Base-by-base conservation (phyloP, 2,329 filamentous ascomycete species). In the Parastagonospora nodorum region DNA sequence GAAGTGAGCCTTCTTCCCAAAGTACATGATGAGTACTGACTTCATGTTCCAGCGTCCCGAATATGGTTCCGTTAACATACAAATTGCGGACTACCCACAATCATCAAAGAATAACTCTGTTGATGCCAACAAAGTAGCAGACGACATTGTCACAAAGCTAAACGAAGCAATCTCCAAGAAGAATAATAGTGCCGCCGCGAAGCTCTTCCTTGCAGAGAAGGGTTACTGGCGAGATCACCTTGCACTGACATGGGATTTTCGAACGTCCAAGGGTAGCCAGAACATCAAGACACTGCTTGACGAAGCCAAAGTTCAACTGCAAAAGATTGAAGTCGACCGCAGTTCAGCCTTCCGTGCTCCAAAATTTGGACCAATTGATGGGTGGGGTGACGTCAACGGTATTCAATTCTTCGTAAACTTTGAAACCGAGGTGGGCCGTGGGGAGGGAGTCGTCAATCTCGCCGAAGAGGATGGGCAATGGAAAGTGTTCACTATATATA, bases 211-310 rank as follows among this genome's bases (percentile, higher is more conserved):
- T 2, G 69, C 79, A 9, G 74, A 80, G 35, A 75, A 80, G 32
- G 75, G 78, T 16, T 84, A 80, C 63, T 86, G 82, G 82, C 75
- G 83, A 32, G 84, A 87, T 60, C 80, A 85, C 46, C 75, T 86
- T 3, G 78, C 74, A 6, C 61, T 86, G 8, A 79, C 80, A 0
- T 85, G 82, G 78, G 77, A 82, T 30, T 75, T 84, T 19, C 80
- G 76, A 31, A 86, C 84, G 0, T 60, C 82, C n/a, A 67, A 70
- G 42, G 67, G 65, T 78, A 80, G 55, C 77, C 78, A 10, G 63
- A 68, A 40, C 56, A 76, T 42, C 74, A 72, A 28, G 78, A 83
- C 38, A 35, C 63, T 44, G 42, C 63, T 70, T 68, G 56, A 57
- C 15, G 48, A 50, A 8, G 64, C 57, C 31, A 78, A 59, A 52